Evolutionary conservation across 2,329 filamentous ascomycete species (phyloP), one percentile per base, ranked within the genome.

Genomic region (Coccinonectria pachysandricola): DNA sequence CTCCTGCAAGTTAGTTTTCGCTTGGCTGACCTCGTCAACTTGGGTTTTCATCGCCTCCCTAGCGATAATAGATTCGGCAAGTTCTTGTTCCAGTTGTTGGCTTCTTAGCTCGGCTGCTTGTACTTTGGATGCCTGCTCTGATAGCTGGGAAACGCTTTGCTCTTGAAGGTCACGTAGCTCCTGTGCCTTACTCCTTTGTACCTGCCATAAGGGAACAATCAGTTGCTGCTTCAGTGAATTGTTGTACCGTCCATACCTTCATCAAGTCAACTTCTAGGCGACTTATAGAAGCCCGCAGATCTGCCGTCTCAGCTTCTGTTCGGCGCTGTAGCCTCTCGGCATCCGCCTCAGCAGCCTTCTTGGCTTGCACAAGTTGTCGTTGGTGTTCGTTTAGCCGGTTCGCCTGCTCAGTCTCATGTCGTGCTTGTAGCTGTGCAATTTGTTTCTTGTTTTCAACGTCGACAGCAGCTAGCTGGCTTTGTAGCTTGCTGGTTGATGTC

Each of bases 221-320:
- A 32, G 27, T 12, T 20, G n/a, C 5, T 18, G n/a, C n/a, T n/a
- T n/a, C n/a, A n/a, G n/a, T n/a, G n/a, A n/a, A n/a, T n/a, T n/a
- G n/a, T n/a, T n/a, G n/a, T n/a, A n/a, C n/a, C n/a, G n/a, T n/a
- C n/a, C n/a, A n/a, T 47, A 69, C 71, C 60, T 75, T 77, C 51
- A 72, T 63, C 8, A 78, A 38, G 39, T 75, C 70, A 17, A 71
- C 67, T 47, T 81, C 70, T 10, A 85, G 54, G 22, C 66, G 64
- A 28, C 66, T 70, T 15, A 79, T 64, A 2, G 63, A 75, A 13
- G 65, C 66, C 42, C 68, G 68, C 8, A 82, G 52, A 35, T 78
- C 74, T n/a, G 71, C 65, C 26, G 69, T 61, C 41, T 82, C 75
- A 1, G 69, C 71, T 21, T 80, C 76, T 14, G 54, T 51, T 21